phyloP scores from a whole-genome alignment of 1,139 yeast genomes.

The Tardiomyces depauwii region DNA sequence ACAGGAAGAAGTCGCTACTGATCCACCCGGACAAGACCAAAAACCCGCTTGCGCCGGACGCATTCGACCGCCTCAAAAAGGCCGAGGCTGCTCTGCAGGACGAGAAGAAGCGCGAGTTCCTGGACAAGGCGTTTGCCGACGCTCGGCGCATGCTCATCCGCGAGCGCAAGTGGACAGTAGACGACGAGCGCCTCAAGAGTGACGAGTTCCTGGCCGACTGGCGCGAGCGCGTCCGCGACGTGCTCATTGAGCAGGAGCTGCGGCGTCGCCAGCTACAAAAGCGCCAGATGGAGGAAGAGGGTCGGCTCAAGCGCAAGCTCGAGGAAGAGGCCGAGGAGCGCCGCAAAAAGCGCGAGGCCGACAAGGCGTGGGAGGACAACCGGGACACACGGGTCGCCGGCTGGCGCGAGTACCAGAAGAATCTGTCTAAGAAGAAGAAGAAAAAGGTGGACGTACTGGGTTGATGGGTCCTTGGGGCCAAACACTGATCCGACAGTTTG shows the following conservation, averaged over 20 bases:
- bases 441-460: conserved; percentile 21
- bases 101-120: conserved; percentile 21
- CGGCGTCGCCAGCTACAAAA: conserved; percentile 27
- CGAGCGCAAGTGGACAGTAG: conserved; percentile 33
- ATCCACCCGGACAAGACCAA: conserved; percentile 61
- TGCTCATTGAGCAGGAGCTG: conserved; percentile 34
- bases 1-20: conserved; percentile 47
- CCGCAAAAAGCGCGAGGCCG: conserved; percentile 21
- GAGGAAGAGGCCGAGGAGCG: conserved; percentile 22
- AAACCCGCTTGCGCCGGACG: conserved; percentile 46
- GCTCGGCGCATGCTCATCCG: conserved; percentile 32
- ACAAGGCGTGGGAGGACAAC: conserved; percentile 30
- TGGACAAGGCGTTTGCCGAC: conserved; percentile 34
- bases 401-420: conserved; percentile 47
- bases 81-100: conserved; percentile 29
- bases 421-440: conserved; percentile 32
- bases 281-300: conserved; percentile 29
- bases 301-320: conserved; percentile 26
- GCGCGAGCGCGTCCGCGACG: conserved; percentile 31
- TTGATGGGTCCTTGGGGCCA: not conserved
- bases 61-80: conserved; percentile 41
- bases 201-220: conserved; percentile 32
- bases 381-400: conserved; percentile 47
- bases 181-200: conserved; percentile 29
- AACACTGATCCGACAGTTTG: not conserved